Evolutionary conservation across 139 green algal species (phyloP).

Genomic region (Chlamydomonas schloesseri): DNA sequence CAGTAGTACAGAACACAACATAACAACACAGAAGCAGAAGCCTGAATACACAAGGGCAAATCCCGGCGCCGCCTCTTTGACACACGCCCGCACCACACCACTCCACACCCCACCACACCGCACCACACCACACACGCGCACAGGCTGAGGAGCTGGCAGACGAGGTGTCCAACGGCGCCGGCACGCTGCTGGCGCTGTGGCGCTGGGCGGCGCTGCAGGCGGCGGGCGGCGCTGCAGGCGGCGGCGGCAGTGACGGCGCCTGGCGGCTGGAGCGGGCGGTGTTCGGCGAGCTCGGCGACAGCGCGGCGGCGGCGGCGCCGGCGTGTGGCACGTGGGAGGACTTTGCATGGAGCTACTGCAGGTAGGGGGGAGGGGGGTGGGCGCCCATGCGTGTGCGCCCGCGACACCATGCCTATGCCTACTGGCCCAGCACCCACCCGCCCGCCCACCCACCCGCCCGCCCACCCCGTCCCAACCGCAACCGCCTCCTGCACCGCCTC

Average conservation of each 20-base stretch:
- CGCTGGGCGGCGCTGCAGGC: conserved; percentile 74
- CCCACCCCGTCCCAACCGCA: no score
- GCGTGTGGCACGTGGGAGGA: conserved; percentile 84
- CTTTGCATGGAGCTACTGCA: conserved; percentile 75
- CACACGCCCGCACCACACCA: no score
- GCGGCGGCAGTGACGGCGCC: conserved; percentile 22
- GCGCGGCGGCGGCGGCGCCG: conserved; percentile 67
- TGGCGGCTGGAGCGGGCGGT: conserved; percentile 72
- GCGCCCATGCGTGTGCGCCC: no score
- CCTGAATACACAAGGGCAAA: no score
- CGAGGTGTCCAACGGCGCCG: conserved; percentile 62
- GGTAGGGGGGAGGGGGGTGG: background rate
- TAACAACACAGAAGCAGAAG: no score
- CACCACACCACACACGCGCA: background rate
- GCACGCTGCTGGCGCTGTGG: conserved; percentile 71
- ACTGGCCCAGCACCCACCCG: no score
- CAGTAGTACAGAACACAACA: no score
- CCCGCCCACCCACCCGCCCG: no score
- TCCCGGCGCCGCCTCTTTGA: no score
- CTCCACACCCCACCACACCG: no score
- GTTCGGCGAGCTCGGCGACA: conserved; percentile 71
- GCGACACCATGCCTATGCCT: no score
- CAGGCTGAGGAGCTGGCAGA: conserved; percentile 65
- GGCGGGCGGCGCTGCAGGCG: conserved; percentile 39
- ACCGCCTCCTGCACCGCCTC: no score